Percentiles rank a stretch among this genome's conserved stretches.
Conservation (phyloP, 176 grass and related monocot species). For the Avena insularis region DNA sequence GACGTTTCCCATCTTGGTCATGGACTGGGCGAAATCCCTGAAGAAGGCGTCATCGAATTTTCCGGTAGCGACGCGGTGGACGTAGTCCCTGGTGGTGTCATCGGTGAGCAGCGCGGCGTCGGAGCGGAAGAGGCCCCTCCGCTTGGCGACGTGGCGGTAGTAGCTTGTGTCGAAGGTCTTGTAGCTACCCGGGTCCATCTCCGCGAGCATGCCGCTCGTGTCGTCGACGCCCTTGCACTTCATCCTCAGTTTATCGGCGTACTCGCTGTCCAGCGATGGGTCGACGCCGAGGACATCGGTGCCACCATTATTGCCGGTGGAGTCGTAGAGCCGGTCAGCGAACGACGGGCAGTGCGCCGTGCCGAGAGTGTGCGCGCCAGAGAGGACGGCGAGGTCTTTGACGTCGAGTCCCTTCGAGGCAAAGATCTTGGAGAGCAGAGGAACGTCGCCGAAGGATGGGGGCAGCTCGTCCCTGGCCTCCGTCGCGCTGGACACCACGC, state of each 20-base stretch:
- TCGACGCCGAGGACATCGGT: not conserved
- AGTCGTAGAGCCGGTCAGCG: constrained; percentile 5
- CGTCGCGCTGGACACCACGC: not conserved
- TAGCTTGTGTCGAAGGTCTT: constrained; percentile 11
- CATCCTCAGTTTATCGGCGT: constrained; percentile 4
- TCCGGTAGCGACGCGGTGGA: constrained; percentile 3
- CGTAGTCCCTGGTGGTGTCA: not conserved
- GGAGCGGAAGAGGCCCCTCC: constrained; percentile 30
- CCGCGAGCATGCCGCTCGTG: not conserved
- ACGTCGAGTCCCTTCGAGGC: constrained; percentile 17
- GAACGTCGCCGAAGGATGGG: constrained; percentile 8
- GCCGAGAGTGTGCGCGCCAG: constrained; percentile 32
- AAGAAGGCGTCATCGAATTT: not conserved
- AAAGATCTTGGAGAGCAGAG: constrained; percentile 1
- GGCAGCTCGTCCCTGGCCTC: constrained; percentile 24
- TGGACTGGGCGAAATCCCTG: constrained; percentile 2
- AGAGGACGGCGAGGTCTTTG: constrained; percentile 9
- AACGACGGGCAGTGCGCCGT: constrained; percentile 9
- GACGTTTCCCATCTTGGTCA: constrained; percentile 15
- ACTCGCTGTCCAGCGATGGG: constrained; percentile 9
- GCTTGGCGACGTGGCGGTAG: constrained; percentile 25
- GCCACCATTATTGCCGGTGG: not conserved
- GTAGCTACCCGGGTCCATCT: constrained; percentile 24
- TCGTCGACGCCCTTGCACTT: not conserved
- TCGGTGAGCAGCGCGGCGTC: constrained; percentile 21